Evolutionary conservation across 129 eudicot genomes (phyloP).

Genomic region (Flaveria brownii): DNA sequence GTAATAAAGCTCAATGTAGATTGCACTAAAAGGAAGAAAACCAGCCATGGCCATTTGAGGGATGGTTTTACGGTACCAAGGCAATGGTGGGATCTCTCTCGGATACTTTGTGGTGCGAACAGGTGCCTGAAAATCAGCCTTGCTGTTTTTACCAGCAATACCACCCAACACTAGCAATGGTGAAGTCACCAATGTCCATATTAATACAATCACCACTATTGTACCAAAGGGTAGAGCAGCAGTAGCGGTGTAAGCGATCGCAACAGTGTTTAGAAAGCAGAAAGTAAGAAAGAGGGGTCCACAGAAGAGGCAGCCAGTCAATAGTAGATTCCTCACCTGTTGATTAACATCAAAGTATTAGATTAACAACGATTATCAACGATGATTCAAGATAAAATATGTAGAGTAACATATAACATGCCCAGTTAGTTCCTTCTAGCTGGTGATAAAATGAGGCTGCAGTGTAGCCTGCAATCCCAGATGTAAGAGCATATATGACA

Average conservation of each 20-base stretch:
- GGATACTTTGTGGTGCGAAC: conserved; percentile 73
- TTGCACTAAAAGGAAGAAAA: conserved; percentile 70
- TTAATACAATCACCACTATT: conserved; percentile 64
- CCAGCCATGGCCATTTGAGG: conserved; percentile 90
- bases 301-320: conserved; percentile 78
- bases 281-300: conserved; percentile 85
- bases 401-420: conserved; percentile 34
- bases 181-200: conserved; percentile 76
- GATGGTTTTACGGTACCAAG: conserved; percentile 66
- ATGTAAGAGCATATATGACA: conserved; percentile 80
- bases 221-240: conserved; percentile 87
- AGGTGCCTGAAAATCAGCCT: conserved; percentile 78
- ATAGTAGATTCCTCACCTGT: conserved; percentile 75
- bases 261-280: conserved; percentile 80
- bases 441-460: conserved; percentile 78
- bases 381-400: background rate
- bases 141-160: conserved; percentile 82
- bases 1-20: conserved; percentile 70
- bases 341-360: conserved; percentile 8
- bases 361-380: conserved; percentile 21
- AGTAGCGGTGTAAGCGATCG: conserved; percentile 74
- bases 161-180: conserved; percentile 78
- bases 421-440: conserved; percentile 86
- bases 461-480: conserved; percentile 81
- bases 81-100: conserved; percentile 67